Base-by-base conservation (phyloP, 495 filamentous ascomycete genomes). In the Penicillium canariense region DNA sequence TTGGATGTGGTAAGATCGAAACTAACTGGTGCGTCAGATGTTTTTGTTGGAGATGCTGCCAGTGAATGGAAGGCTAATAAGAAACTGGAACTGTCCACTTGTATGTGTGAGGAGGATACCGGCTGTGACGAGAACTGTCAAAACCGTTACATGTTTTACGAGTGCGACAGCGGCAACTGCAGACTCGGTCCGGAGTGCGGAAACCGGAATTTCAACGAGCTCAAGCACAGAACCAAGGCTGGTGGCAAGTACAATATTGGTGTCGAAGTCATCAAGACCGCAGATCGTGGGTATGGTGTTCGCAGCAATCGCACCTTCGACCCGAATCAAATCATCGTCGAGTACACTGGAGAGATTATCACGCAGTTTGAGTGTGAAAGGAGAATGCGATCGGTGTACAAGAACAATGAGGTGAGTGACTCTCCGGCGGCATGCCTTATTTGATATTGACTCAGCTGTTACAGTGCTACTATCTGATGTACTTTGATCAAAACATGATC, bases 401-500 rank as follows among this genome's bases (percentile, higher is more conserved):
- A 92, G 67, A 83, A 96, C 62, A 92, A 95, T 52, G 85, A 93
- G 71, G 92, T 96, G 67, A 66, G 84, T 67, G 44, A 18, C 26
- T 34, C 7, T 14, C 7, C 10, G 0, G 12, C 9, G 5, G 23
- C 18, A 32, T 30, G 27, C n/a, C 46, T 34, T 6, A 5, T 10
- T 28, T 11, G 27, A 43, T 34, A 43, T 47, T 60, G 35, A 66
- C 59, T 34, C 58, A 48, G 42, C 3, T 61, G 39, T 15, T 47
- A 18, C 44, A 96, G 90, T 92, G 89, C 68, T 97, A 96, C 62
- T 98, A 98, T 69, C 74, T 98, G 39, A 98, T 98, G 94, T 89
- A 89, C 32, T 96, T 97, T 68, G 90, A 97, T 63, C 91, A 97
- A 68, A 91, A 93, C 73, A 95, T 97, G 89, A 96, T 97, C 63